Conservation (phyloP, 257 asterid species). For the Solanum dulcamara region DNA sequence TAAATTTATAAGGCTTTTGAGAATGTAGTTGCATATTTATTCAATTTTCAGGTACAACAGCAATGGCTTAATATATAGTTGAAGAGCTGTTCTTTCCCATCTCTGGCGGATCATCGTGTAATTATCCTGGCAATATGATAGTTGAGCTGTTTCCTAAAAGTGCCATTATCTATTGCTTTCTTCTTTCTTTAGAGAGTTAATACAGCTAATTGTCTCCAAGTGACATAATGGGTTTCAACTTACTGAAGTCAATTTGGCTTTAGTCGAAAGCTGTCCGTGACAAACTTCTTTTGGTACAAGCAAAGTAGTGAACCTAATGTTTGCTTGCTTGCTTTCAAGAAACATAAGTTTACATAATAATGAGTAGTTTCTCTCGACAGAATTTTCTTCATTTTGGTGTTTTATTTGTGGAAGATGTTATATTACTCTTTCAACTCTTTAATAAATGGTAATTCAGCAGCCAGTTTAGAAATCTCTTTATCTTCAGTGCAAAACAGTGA, state of each 20-base stretch:
- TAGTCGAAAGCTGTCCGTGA: background rate
- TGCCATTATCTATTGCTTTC: background rate
- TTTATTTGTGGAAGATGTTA: background rate
- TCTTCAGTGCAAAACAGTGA: background rate
- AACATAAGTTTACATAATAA: background rate
- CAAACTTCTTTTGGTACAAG: background rate
- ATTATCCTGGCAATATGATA: background rate
- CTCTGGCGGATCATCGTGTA: background rate
- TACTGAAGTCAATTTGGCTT: background rate
- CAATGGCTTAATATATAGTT: background rate
- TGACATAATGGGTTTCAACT: background rate
- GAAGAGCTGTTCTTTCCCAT: background rate
- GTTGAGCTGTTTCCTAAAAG: background rate
- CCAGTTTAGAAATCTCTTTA: background rate
- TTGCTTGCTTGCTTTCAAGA: background rate
- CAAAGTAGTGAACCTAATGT: background rate
- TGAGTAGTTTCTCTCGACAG: background rate
- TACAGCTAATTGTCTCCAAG: background rate
- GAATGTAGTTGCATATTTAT: background rate
- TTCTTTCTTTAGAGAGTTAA: background rate
- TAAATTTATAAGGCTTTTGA: background rate
- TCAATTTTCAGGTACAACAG: background rate
- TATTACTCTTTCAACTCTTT: background rate
- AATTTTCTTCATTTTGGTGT: background rate
- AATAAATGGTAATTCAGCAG: background rate